Evolutionary conservation across 345 rosid species (phyloP).

Genomic region (Aquilaria malaccensis): DNA sequence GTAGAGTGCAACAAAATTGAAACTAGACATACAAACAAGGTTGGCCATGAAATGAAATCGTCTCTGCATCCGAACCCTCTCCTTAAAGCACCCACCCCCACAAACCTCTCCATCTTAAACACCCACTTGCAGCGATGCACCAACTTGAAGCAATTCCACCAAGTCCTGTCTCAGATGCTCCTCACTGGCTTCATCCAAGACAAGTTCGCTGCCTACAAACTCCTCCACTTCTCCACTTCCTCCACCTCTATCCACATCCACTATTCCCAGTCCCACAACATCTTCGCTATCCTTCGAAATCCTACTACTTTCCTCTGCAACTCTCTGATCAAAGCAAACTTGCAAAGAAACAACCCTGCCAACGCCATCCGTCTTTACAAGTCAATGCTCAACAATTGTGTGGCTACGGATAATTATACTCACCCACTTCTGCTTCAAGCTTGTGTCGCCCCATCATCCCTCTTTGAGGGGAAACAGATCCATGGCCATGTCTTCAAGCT

Average conservation of each 20-base stretch:
- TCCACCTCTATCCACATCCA: slow-evolving; percentile 23
- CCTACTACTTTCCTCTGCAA: slow-evolving; percentile 45
- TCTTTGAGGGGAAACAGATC: slow-evolving; percentile 36
- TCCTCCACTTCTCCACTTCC: slow-evolving; percentile 38
- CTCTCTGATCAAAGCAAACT: slow-evolving; percentile 42
- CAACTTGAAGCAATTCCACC: slow-evolving; percentile 35
- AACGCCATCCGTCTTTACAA: slow-evolving; percentile 30
- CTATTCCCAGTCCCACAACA: slow-evolving; percentile 19
- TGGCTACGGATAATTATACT: slow-evolving; percentile 37
- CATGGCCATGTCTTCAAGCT: slow-evolving; percentile 36
- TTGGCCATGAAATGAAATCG: not conserved
- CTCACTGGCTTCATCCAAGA: slow-evolving; percentile 38
- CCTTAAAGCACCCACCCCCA: slow-evolving; percentile 12
- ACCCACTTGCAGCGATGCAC: slow-evolving; percentile 27
- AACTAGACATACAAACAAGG: too few species aligned
- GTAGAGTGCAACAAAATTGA: too few species aligned
- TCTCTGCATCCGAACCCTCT: slow-evolving; percentile 8
- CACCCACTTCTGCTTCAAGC: slow-evolving; percentile 46
- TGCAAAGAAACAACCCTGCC: slow-evolving; percentile 25
- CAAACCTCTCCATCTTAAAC: slow-evolving; percentile 33
- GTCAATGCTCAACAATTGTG: slow-evolving; percentile 29
- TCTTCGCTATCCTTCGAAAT: slow-evolving; percentile 29
- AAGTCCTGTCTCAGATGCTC: slow-evolving; percentile 46
- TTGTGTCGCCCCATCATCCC: slow-evolving; percentile 26
- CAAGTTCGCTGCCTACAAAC: slow-evolving; percentile 39